Base-by-base conservation (phyloP, 2,329 filamentous ascomycete species). In the Botrytis cinerea region DNA sequence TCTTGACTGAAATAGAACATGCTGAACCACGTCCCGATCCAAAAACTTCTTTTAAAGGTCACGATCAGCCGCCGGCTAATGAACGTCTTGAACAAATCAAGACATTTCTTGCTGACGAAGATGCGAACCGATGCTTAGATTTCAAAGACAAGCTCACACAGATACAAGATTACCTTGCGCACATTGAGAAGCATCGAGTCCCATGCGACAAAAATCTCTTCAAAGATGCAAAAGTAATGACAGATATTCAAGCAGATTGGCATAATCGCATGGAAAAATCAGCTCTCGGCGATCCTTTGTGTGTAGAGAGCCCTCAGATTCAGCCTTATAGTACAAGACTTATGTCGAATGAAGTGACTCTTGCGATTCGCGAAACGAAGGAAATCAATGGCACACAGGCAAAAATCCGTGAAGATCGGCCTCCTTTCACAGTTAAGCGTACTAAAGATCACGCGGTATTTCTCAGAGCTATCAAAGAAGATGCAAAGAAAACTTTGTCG, bases 21-120 rank as follows among this genome's bases (percentile, higher is more conserved):
- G 18, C 25, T 32, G 66, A 57, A 28, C 4, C 4, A 32, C 43
- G 28, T 46, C 57, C 35, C 14, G 3, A 71, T 28, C 43, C 48
- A 64, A 28, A 18, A 25, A 69, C 38, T 38, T 3, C 66, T 9
- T 79, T 77, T 60, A 75, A 75, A 70, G 78, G 76, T 38, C 76
- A 80, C 70, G 75, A 74, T 1, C 82, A 83, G 71, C 82, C 82
- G 38, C 79, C 81, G 1, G 71, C 82, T 10, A 79, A 78, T 46
- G 73, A 77, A 43, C 81, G 81, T 4, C 79, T 84, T 45, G 46
- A 78, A 57, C 79, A 81, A 54, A 73, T 80, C n/a, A 75, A 78
- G 68, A 84, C 84, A 75, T 89, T 87, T 74, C 83, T 89, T 35
- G 78, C 83, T 5, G 85, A 87, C 45, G 83, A 86, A 74, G 85